Conservation (phyloP, 768 basidiomycete genomes). For the Omphalotus guepiniiformis region DNA sequence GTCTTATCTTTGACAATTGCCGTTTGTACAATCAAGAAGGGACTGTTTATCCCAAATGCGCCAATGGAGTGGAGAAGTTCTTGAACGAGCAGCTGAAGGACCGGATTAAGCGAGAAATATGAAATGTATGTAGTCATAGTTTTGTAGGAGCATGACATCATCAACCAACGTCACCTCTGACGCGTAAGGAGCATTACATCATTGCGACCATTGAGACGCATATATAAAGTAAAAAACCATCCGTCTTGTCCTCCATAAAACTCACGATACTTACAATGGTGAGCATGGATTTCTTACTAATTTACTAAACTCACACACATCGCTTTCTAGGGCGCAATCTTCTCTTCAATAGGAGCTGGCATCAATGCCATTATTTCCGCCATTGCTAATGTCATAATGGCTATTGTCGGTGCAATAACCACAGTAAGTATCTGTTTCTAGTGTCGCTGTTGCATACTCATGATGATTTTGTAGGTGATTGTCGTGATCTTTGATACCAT, state of each 20-base stretch:
- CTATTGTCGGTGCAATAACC: conserved; percentile 56
- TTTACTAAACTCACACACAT: too few relatives aligned
- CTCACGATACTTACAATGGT: too few relatives aligned
- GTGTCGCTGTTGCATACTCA: background rate
- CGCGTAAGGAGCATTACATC: background rate
- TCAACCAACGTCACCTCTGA: background rate
- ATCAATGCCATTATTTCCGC: conserved; percentile 58
- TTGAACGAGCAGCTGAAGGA: conserved; percentile 51
- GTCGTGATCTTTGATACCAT: conserved; percentile 64
- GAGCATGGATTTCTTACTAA: too few relatives aligned
- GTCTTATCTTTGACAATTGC: conserved; percentile 88
- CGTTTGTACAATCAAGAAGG: conserved; percentile 80
- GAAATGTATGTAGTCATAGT: background rate
- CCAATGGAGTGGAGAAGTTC: conserved; percentile 77
- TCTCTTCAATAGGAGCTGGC: conserved; percentile 61
- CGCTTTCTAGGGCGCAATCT: conserved; percentile 46
- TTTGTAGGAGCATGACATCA: background rate
- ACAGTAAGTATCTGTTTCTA: conserved; percentile 36
- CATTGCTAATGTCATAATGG: conserved; percentile 54
- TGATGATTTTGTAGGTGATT: conserved; percentile 40
- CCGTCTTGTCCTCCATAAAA: too few relatives aligned
- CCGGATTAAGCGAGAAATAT: conserved; percentile 21
- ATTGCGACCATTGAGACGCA: too few relatives aligned
- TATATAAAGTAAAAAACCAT: too few relatives aligned
- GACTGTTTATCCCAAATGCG: conserved; percentile 79